Conservation (phyloP, 768 basidiomycete genomes). For the Trametes sanguinea region DNA sequence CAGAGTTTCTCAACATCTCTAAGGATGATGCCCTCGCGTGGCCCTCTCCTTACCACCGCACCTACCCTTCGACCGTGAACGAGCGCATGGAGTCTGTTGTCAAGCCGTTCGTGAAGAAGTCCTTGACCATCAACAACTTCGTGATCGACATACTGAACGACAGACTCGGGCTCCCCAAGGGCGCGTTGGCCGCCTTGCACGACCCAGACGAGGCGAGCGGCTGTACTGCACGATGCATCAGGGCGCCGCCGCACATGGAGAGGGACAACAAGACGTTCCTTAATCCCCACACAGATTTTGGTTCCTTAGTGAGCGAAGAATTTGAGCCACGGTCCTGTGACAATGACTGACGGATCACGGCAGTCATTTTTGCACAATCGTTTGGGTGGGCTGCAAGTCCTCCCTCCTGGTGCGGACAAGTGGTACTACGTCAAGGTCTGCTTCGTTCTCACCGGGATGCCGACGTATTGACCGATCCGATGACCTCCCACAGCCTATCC, state of each 20-base stretch:
- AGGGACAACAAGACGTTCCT: slow-evolving; percentile 33
- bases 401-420: slow-evolving; percentile 56
- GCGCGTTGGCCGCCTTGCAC: slow-evolving; percentile 34
- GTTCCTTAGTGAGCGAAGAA: slow-evolving; percentile 30
- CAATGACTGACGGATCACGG: neutral
- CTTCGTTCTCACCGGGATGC: too few species aligned
- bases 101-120: slow-evolving; percentile 33
- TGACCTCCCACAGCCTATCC: slow-evolving; percentile 27
- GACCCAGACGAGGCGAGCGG: slow-evolving; percentile 31
- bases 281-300: slow-evolving; percentile 42
- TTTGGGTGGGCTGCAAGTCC: slow-evolving; percentile 70
- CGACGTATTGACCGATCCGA: neutral
- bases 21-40: slow-evolving; percentile 41
- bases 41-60: slow-evolving; percentile 34
- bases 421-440: slow-evolving; percentile 70
- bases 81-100: slow-evolving; percentile 32
- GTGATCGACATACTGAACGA: slow-evolving; percentile 35
- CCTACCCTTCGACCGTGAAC: slow-evolving; percentile 36
- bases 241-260: slow-evolving; percentile 32
- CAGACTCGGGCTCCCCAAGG: slow-evolving; percentile 37
- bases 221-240: slow-evolving; percentile 38
- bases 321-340: neutral
- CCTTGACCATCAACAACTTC: slow-evolving; percentile 34
- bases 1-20: slow-evolving; percentile 39
- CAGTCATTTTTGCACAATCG: slow-evolving; percentile 71